Evolutionary conservation across 1,284 basidiomycete genomes (phyloP).

Genomic region (Sutorius eximius): DNA sequence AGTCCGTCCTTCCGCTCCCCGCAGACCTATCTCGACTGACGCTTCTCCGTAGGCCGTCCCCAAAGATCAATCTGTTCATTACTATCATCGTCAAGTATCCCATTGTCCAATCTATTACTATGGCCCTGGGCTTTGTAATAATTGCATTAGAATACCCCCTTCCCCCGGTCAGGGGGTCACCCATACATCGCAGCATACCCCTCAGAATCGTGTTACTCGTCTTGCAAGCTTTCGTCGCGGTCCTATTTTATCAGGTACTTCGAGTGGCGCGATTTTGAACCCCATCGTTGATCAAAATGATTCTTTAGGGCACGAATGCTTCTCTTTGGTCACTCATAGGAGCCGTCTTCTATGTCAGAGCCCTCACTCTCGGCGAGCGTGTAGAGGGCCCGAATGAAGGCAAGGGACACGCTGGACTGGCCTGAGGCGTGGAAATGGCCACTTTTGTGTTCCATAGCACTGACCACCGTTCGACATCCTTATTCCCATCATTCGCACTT

Average conservation of each 20-base stretch:
- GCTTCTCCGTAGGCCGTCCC: slow-evolving; percentile 53
- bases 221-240: slow-evolving; percentile 62
- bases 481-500: not conserved
- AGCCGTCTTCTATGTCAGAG: slow-evolving; percentile 61
- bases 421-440: slow-evolving; percentile 38
- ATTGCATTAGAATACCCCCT: slow-evolving; percentile 69
- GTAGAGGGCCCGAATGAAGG: slow-evolving; percentile 67
- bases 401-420: slow-evolving; percentile 55
- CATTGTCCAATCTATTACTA: slow-evolving; percentile 64
- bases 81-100: slow-evolving; percentile 73
- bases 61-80: slow-evolving; percentile 62
- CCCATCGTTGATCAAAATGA: slow-evolving; percentile 3
- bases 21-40: not conserved
- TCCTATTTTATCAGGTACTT: slow-evolving; percentile 78
- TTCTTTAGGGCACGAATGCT: slow-evolving; percentile 68
- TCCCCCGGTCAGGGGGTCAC: slow-evolving; percentile 53
- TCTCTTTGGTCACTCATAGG: slow-evolving; percentile 72
- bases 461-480: not conserved
- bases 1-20: slow-evolving; percentile 52
- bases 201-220: slow-evolving; percentile 64
- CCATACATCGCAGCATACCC: slow-evolving; percentile 65
- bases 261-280: slow-evolving; percentile 19
- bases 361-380: slow-evolving; percentile 60
- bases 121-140: slow-evolving; percentile 57
- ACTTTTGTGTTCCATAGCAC: not conserved